Conservation (phyloP, 2,329 filamentous ascomycete species). For the Penicillium frequentans region DNA sequence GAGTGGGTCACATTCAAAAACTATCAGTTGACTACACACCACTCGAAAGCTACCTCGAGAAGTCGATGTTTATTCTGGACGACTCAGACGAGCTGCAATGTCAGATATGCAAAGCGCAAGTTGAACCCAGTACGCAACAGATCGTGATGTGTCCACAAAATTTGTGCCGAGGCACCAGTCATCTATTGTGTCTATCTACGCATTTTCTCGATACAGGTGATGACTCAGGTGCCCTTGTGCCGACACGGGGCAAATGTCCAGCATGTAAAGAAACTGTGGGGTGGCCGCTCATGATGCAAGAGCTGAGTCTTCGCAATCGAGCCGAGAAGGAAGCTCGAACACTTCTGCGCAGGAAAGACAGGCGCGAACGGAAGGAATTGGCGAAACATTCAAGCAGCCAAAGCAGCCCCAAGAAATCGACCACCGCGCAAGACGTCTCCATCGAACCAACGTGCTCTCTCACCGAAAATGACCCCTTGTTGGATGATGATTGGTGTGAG, state of each 20-base stretch:
- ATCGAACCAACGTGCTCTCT: conserved; percentile 17
- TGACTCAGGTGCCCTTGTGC: conserved; percentile 55
- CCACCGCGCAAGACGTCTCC: conserved; percentile 4
- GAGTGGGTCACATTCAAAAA: conserved; percentile 41
- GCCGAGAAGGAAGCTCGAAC: conserved; percentile 66
- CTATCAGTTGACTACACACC: conserved; percentile 56
- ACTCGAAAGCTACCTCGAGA: conserved; percentile 53
- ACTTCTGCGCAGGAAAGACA: conserved; percentile 62
- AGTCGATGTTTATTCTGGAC: conserved; percentile 47
- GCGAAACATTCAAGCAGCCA: neutral
- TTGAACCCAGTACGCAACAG: conserved; percentile 42
- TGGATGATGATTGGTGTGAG: conserved; percentile 38
- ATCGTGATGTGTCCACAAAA: conserved; percentile 54
- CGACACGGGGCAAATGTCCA: conserved; percentile 69
- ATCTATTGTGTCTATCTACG: conserved; percentile 57
- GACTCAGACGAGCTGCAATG: conserved; percentile 43
- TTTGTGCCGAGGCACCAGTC: conserved; percentile 51
- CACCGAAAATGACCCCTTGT: conserved; percentile 22
- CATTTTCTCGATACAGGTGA: conserved; percentile 49
- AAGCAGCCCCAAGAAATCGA: neutral
- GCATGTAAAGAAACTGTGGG: conserved; percentile 61
- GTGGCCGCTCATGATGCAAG: conserved; percentile 81
- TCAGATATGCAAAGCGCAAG: conserved; percentile 47
- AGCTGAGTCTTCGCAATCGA: conserved; percentile 71
- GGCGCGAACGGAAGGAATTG: conserved; percentile 29